Conservation (phyloP, 768 basidiomycete genomes). For the Pisolithus sp. region DNA sequence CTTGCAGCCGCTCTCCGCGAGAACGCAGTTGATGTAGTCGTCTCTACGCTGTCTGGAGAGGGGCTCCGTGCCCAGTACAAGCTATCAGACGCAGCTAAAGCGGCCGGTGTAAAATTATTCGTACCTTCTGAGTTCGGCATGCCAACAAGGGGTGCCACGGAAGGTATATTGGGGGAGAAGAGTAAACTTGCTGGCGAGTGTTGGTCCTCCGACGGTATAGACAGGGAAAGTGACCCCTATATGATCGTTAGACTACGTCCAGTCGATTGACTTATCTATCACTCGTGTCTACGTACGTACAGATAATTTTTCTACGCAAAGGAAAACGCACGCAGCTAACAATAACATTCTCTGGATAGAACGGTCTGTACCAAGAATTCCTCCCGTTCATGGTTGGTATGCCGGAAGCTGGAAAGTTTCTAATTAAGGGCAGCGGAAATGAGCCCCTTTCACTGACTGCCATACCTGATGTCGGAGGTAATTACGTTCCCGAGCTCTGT, state of each 20-base stretch:
- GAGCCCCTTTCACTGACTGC: constrained; percentile 17
- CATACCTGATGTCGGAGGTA: constrained; percentile 20
- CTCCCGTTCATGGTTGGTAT: constrained; percentile 10
- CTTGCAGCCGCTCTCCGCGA: constrained; percentile 12
- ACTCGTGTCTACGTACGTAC: constrained; percentile 17
- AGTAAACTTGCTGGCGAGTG: constrained; percentile 7
- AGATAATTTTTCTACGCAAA: neutral
- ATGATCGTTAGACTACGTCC: constrained; percentile 3
- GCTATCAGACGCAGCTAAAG: constrained; percentile 20
- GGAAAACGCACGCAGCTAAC: neutral
- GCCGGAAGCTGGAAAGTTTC: constrained; percentile 9
- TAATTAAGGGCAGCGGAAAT: constrained; percentile 21
- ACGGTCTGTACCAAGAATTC: constrained; percentile 9
- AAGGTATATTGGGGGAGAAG: constrained; percentile 10
- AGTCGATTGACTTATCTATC: constrained; percentile 16
- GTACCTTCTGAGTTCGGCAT: constrained; percentile 24
- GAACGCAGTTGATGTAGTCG: constrained; percentile 18
- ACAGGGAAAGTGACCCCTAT: constrained; percentile 3
- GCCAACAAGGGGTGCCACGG: constrained; percentile 15
- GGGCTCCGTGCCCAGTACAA: constrained; percentile 8
- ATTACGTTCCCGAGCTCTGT: neutral
- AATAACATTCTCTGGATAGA: neutral
- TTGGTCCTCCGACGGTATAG: neutral
- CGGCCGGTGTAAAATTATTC: constrained; percentile 24
- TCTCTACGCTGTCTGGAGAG: constrained; percentile 14